Percentiles rank a stretch among this genome's conserved stretches.
phyloP scores from a whole-genome alignment of 371 early-diverging fungal genomes.

The Mucor racemosus region DNA sequence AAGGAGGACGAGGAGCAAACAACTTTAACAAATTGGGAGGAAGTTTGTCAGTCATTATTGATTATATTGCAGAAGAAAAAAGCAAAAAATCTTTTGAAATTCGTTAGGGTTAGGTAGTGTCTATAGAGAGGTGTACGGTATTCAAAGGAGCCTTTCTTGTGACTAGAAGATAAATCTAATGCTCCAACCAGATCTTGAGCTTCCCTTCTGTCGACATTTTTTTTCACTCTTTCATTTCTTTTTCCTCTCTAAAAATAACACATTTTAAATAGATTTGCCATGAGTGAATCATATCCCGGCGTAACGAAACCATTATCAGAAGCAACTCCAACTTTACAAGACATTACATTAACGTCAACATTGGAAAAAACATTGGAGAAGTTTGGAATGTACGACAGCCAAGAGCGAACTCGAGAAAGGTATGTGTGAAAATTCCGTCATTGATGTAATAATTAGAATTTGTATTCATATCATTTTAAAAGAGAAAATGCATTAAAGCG shows the following conservation, averaged over 20 bases:
- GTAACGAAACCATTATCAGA: conserved; percentile 24
- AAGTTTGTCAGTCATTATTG: conserved; percentile 73
- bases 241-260: background rate
- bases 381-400: conserved; percentile 26
- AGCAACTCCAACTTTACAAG: conserved; percentile 31
- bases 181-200: conserved; percentile 4
- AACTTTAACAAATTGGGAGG: conserved; percentile 87
- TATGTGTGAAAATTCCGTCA: background rate
- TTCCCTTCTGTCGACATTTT: background rate
- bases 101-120: too few relatives aligned
- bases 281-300: conserved; percentile 19
- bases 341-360: conserved; percentile 32
- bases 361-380: conserved; percentile 14
- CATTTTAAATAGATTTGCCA: background rate
- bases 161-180: conserved; percentile 1
- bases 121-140: too few relatives aligned
- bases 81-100: conserved; percentile 1
- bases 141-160: background rate
- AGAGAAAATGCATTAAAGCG: conserved; percentile 27
- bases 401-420: conserved; percentile 8
- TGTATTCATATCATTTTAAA: background rate
- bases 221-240: background rate
- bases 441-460: too few relatives aligned
- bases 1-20: conserved; percentile 92
- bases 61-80: background rate